Conservation (phyloP, 2,329 filamentous ascomycete species). For the Colletotrichum nymphaeae region DNA sequence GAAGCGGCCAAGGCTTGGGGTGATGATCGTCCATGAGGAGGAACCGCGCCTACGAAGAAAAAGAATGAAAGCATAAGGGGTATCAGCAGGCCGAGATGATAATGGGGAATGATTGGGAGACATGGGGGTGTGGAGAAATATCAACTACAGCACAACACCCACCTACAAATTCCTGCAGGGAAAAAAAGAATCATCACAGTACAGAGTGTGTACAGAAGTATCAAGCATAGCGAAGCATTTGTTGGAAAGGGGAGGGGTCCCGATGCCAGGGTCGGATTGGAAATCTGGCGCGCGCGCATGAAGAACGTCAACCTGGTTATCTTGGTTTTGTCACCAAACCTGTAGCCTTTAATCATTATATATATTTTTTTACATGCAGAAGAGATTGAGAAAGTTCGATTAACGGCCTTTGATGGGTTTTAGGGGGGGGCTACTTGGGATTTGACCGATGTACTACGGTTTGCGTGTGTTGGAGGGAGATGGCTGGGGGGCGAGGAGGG, state of each 20-base stretch:
- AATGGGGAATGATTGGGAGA: neutral
- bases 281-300: no score
- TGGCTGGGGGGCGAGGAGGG: neutral
- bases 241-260: neutral
- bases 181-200: neutral
- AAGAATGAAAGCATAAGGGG: neutral
- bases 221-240: constrained; percentile 15
- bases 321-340: neutral
- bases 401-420: neutral
- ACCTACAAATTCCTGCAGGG: neutral
- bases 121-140: neutral
- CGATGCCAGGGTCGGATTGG: neutral
- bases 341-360: constrained; percentile 4
- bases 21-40: neutral
- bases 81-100: neutral
- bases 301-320: neutral
- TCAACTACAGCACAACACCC: neutral
- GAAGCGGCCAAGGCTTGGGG: constrained; percentile 33
- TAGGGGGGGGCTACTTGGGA: neutral
- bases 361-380: no score
- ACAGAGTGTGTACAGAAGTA: neutral
- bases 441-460: neutral
- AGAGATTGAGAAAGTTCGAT: no score
- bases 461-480: neutral
- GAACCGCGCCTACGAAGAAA: neutral